A percentile compares a stretch with the other conserved stretches of the same genome.
phyloP scores from a whole-genome alignment of 371 early-diverging fungal species.

The Rhizopus sp. region DNA sequence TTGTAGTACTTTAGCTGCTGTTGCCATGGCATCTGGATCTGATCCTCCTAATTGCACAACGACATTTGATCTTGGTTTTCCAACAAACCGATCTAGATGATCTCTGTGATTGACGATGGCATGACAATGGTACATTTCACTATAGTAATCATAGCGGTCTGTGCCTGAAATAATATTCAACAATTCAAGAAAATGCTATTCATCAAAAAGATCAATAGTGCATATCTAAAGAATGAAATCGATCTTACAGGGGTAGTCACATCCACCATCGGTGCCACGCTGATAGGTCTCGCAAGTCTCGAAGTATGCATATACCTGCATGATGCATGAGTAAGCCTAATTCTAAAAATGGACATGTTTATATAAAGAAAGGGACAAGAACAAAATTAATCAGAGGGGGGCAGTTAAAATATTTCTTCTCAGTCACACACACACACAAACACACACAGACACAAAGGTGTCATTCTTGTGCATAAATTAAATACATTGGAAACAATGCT shows the following conservation, averaged over 20 bases:
- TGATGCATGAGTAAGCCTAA: not conserved
- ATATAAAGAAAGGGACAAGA: no score
- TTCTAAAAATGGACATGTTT: not conserved
- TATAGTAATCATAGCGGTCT: constrained; percentile 66
- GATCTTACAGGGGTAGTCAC: constrained; percentile 66
- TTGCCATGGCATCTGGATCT: constrained; percentile 53
- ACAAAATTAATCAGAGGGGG: not conserved
- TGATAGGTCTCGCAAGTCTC: constrained; percentile 48
- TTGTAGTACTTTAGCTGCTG: constrained; percentile 52
- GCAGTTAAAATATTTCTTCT: not conserved
- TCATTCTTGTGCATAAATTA: constrained; percentile 4
- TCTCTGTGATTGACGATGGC: constrained; percentile 55
- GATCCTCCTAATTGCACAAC: constrained; percentile 70
- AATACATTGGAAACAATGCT: constrained; percentile 1
- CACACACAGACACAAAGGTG: not conserved
- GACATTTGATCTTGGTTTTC: constrained; percentile 50
- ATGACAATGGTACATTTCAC: constrained; percentile 80
- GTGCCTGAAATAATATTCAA: constrained; percentile 65
- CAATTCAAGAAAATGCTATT: constrained; percentile 65
- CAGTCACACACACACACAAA: not conserved
- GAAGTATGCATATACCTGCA: constrained; percentile 14
- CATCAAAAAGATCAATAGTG: not conserved
- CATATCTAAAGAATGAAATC: not conserved
- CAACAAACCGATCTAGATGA: constrained; percentile 54
- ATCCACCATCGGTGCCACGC: constrained; percentile 84